phyloP scores from a whole-genome alignment of 169 alveolate species.

The Babesia gibsoni region DNA sequence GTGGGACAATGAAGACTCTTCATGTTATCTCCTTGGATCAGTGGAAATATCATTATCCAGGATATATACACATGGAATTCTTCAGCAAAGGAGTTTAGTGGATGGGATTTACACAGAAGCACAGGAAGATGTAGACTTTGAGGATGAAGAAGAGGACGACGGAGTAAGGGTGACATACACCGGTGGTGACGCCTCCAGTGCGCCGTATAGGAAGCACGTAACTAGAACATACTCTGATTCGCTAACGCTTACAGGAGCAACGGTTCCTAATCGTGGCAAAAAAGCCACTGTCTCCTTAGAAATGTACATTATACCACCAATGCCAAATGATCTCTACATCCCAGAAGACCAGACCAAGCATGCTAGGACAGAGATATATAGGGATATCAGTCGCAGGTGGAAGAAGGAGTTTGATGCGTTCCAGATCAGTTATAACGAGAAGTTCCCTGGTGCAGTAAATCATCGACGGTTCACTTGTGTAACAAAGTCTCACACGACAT shows the following conservation, averaged over 20 bases:
- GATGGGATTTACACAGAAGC: constrained; percentile 59
- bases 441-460: constrained; percentile 75
- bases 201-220: constrained; percentile 35
- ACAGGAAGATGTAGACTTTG: background rate
- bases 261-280: constrained; percentile 59
- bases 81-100: constrained; percentile 62
- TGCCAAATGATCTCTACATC: constrained; percentile 68
- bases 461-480: constrained; percentile 47
- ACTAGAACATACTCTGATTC: constrained; percentile 42
- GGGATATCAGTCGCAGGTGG: constrained; percentile 70
- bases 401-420: constrained; percentile 74
- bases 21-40: constrained; percentile 77
- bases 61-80: constrained; percentile 69
- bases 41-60: constrained; percentile 75
- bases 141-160: background rate
- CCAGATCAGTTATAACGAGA: constrained; percentile 74
- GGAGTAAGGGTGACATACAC: constrained; percentile 27
- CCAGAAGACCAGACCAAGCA: constrained; percentile 57
- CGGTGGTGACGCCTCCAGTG: constrained; percentile 55
- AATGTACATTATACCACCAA: constrained; percentile 74
- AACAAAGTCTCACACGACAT: constrained; percentile 10
- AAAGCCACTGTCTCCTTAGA: constrained; percentile 71
- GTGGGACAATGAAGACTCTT: constrained; percentile 78
- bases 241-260: constrained; percentile 43
- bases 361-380: constrained; percentile 60